phyloP scores from a whole-genome alignment of 768 basidiomycete species.

The Tylopilus plumbeoviolaceoides region DNA sequence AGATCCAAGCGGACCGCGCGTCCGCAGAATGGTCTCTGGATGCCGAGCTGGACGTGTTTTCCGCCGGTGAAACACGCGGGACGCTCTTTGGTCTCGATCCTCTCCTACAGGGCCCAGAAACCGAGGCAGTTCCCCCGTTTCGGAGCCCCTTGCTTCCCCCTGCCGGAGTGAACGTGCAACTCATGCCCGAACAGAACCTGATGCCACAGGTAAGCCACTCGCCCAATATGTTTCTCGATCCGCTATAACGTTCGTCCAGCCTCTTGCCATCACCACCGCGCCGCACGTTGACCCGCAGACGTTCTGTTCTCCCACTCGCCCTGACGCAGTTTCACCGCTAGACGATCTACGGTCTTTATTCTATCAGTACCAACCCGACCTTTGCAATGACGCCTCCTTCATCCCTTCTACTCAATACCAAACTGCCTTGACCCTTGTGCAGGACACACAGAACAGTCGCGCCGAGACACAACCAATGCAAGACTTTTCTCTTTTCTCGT shows the following conservation, averaged over 20 bases:
- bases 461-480: not conserved
- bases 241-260: conserved; percentile 8
- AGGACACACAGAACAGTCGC: not conserved
- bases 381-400: not conserved
- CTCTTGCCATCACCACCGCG: not conserved
- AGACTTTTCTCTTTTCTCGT: not conserved
- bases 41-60: conserved; percentile 1
- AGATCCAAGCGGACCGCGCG: conserved; percentile 22
- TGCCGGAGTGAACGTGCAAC: not conserved
- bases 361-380: conserved; percentile 2
- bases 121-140: conserved; percentile 19
- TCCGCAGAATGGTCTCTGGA: not conserved
- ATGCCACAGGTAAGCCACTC: conserved; percentile 13
- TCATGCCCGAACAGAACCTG: not conserved
- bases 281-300: conserved; percentile 2
- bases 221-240: not conserved
- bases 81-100: not conserved
- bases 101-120: not conserved
- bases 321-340: not conserved
- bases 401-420: conserved; percentile 6
- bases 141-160: conserved; percentile 32
- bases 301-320: not conserved
- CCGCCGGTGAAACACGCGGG: not conserved
- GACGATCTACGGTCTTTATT: conserved; percentile 1
- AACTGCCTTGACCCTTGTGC: conserved; percentile 13